phyloP scores from a whole-genome alignment of 768 basidiomycete genomes.

The Mrakia blollopis region DNA sequence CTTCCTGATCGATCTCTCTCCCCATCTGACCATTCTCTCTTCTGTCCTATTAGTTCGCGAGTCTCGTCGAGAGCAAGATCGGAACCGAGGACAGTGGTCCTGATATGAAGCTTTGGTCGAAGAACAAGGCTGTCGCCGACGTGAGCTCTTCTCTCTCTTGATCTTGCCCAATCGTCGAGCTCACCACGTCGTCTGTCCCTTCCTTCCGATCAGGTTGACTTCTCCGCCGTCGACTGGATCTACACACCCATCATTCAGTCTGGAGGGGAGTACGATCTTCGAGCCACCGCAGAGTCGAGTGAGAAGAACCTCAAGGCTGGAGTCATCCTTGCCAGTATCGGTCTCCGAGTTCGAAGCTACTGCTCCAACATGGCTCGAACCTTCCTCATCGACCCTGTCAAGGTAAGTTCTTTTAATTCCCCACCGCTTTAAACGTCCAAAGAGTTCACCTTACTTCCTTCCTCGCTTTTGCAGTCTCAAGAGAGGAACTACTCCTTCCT shows the following conservation, averaged over 20 bases:
- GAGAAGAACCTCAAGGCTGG: constrained; percentile 74
- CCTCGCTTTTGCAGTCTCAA: constrained; percentile 62
- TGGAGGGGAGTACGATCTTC: constrained; percentile 82
- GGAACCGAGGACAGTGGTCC: constrained; percentile 84
- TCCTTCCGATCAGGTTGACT: constrained; percentile 62
- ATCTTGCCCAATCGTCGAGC: neutral
- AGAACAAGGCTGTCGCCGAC: constrained; percentile 61
- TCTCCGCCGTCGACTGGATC: constrained; percentile 83
- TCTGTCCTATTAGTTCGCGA: neutral
- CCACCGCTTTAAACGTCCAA: neutral
- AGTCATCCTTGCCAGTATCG: constrained; percentile 79
- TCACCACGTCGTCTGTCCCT: neutral
- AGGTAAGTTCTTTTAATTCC: constrained; percentile 49
- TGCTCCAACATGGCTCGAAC: constrained; percentile 88
- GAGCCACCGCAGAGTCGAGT: constrained; percentile 78
- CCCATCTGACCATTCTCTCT: neutral
- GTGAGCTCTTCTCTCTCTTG: constrained; percentile 50
- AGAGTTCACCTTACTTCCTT: neutral
- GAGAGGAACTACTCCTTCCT: constrained; percentile 79
- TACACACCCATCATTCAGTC: constrained; percentile 96
- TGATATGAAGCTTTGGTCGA: constrained; percentile 87
- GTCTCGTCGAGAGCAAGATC: constrained; percentile 78
- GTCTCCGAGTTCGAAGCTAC: constrained; percentile 87
- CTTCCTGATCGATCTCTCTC: neutral
- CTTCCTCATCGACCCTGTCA: constrained; percentile 89